Percentiles rank a stretch among this genome's conserved stretches.
These are phyloP conservation scores for Kwoniella shandongensis DNA, from an alignment of 768 basidiomycete species.

Conservation along the genomic window DNA sequence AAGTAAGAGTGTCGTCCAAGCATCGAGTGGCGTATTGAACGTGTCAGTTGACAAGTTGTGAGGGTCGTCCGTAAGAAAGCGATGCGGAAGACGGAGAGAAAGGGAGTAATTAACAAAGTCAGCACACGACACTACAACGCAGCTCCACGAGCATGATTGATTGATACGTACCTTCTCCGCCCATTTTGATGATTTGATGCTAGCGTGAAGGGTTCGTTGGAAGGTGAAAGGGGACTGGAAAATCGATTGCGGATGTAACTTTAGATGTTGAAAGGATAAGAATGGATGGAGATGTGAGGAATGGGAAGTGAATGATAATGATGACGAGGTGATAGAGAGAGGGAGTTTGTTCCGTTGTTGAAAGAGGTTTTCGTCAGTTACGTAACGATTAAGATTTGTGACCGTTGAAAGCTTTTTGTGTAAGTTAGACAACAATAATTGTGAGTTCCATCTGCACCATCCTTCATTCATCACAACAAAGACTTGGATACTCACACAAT, in stretches of 20 bases:
- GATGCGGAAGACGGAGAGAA: too few relatives aligned
- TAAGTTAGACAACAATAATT: too few relatives aligned
- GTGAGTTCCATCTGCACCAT: too few relatives aligned
- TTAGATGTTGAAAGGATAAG: too few relatives aligned
- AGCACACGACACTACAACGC: too few relatives aligned
- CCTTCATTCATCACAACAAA: neutral
- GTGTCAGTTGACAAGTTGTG: neutral
- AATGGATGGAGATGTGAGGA: neutral
- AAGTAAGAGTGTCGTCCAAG: too few relatives aligned
- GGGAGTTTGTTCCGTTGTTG: neutral
- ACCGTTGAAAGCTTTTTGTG: too few relatives aligned
- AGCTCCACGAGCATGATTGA: too few relatives aligned
- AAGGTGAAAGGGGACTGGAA: slow-evolving; percentile 2
- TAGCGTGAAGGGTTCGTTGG: neutral
- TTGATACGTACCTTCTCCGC: slow-evolving; percentile 46
- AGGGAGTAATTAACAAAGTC: too few relatives aligned
- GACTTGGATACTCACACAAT: slow-evolving; percentile 56
- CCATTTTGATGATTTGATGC: slow-evolving; percentile 37
- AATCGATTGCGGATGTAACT: neutral
- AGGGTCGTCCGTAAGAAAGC: neutral
- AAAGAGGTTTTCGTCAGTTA: neutral
- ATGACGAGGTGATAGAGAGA: neutral
- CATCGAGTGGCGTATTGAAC: too few relatives aligned
- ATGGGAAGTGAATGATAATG: slow-evolving; percentile 14
- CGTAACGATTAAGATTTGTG: neutral